phyloP scores from a whole-genome alignment of 306 rosid genomes.

The Castanea sativa region DNA sequence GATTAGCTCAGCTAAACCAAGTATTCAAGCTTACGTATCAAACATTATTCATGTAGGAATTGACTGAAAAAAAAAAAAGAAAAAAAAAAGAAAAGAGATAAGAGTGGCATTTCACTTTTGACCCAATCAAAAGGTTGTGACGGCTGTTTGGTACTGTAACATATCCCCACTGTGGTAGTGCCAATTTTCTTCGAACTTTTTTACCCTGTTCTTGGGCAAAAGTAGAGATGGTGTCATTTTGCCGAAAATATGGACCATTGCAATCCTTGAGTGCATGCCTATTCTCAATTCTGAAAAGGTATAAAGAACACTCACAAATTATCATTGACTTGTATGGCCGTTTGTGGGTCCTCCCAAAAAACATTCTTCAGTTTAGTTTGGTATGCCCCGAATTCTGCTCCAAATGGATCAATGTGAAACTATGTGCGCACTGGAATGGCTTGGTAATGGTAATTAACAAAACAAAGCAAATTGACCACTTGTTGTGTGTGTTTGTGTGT shows the following conservation, averaged over 20 bases:
- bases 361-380: not conserved
- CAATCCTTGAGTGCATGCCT: not conserved
- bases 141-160: not conserved
- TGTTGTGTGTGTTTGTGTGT: no score
- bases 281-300: not conserved
- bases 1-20: not conserved
- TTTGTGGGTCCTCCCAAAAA: not conserved
- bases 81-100: no score
- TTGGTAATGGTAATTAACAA: not conserved
- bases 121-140: not conserved
- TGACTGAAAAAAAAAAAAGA: not conserved
- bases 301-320: not conserved
- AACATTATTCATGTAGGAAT: not conserved
- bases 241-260: slow-evolving; percentile 2
- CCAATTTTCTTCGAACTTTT: not conserved
- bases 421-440: not conserved
- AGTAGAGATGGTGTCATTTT: not conserved
- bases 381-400: not conserved
- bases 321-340: not conserved
- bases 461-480: not conserved
- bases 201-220: not conserved
- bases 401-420: not conserved
- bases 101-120: not conserved
- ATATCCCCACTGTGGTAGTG: not conserved
- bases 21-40: not conserved